Conservation (phyloP, 257 asterid species). For the Plectranthus barbatus region DNA sequence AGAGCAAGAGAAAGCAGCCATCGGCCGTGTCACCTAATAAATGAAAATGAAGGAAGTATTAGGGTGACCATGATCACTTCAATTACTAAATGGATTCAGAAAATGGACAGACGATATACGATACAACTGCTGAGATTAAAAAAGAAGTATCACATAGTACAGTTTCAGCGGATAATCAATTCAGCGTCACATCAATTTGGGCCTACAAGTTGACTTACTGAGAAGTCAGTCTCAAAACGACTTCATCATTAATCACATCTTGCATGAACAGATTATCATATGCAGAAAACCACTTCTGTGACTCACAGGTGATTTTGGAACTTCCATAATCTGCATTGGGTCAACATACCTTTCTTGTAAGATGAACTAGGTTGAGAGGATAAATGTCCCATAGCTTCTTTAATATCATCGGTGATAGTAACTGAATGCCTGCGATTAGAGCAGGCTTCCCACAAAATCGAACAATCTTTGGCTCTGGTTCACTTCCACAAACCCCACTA, state of each 20-base stretch:
- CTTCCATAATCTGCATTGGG: not conserved
- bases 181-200: not conserved
- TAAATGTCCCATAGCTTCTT: slow-evolving; percentile 76
- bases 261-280: slow-evolving; percentile 3
- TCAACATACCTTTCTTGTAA: slow-evolving; percentile 48
- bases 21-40: not conserved
- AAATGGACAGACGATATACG: not conserved
- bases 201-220: not conserved
- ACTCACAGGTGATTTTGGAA: not conserved
- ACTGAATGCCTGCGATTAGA: slow-evolving; percentile 17
- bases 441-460: slow-evolving; percentile 19
- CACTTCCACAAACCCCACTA: slow-evolving; percentile 23
- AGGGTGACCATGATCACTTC: not conserved
- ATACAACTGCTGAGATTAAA: slow-evolving; percentile 7
- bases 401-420: slow-evolving; percentile 36
- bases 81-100: not conserved
- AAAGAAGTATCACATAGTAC: not conserved
- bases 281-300: not conserved
- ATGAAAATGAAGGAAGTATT: not conserved
- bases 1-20: not conserved
- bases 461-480: slow-evolving; percentile 22
- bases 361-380: slow-evolving; percentile 49
- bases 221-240: not conserved
- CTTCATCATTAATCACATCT: not conserved
- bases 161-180: not conserved